Conservation (phyloP, 306 rosid species). For the Morella rubra region DNA sequence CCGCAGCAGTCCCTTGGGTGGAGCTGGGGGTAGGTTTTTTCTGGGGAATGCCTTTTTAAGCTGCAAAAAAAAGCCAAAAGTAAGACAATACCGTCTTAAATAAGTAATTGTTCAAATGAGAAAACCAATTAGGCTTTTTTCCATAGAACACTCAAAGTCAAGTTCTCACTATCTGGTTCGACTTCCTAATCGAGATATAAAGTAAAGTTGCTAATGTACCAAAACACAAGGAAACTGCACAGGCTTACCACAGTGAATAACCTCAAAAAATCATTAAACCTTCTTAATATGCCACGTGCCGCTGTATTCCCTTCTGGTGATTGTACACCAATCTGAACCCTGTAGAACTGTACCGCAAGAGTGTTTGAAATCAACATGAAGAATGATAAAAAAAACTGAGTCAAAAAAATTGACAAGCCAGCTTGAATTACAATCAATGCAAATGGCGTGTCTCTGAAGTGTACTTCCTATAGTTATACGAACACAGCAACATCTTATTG, state of each 20-base stretch:
- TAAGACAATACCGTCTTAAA: conserved; percentile 21
- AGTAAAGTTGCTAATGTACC: neutral
- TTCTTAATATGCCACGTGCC: conserved; percentile 63
- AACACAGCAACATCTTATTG: neutral
- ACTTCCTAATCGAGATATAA: conserved; percentile 12
- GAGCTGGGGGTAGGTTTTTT: conserved; percentile 82
- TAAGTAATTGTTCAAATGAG: conserved; percentile 29
- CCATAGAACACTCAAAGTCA: neutral
- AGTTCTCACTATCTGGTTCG: conserved; percentile 5
- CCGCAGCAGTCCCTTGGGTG: conserved; percentile 90
- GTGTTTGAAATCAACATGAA: conserved; percentile 52
- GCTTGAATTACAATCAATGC: conserved; percentile 5
- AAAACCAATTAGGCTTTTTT: conserved; percentile 7
- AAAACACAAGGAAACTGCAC: conserved; percentile 18
- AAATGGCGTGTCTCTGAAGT: conserved; percentile 1
- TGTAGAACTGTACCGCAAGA: conserved; percentile 91
- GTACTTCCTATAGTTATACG: neutral
- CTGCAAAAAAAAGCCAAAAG: conserved; percentile 45
- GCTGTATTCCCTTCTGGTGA: conserved; percentile 82
- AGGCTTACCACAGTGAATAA: conserved; percentile 76
- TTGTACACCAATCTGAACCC: conserved; percentile 95
- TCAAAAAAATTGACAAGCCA: conserved; percentile 9
- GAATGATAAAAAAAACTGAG: conserved; percentile 17
- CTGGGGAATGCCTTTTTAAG: conserved; percentile 74
- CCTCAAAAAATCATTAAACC: conserved; percentile 95